Evolutionary conservation across 768 basidiomycete genomes (phyloP).

Genomic region (Termitomyces sp.): DNA sequence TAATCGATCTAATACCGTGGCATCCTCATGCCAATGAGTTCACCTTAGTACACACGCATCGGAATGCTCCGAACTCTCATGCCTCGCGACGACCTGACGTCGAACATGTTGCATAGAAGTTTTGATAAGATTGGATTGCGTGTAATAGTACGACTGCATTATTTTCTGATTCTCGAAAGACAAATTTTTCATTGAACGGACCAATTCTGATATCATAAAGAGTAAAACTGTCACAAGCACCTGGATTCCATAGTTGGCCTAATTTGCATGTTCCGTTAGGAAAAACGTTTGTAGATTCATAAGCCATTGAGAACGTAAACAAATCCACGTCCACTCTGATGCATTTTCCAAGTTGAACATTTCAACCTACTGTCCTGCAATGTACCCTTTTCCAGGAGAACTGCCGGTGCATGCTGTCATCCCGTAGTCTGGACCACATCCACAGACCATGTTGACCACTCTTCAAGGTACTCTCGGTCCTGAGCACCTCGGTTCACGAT

Average conservation of each 20-base stretch:
- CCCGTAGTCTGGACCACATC: constrained; percentile 27
- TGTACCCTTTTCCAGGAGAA: constrained; percentile 38
- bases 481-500: constrained; percentile 31
- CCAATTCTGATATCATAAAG: neutral
- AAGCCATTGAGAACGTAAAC: neutral
- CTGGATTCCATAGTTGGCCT: constrained; percentile 26
- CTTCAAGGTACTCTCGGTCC: constrained; percentile 24
- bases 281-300: constrained; percentile 40
- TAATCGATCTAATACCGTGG: neutral
- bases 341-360: neutral
- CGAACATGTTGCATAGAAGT: constrained; percentile 10
- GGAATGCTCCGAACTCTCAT: neutral
- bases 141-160: constrained; percentile 37
- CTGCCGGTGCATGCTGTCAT: constrained; percentile 33
- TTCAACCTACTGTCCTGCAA: no score
- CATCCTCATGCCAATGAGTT: neutral
- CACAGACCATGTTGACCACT: constrained; percentile 23
- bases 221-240: constrained; percentile 20
- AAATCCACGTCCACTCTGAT: neutral
- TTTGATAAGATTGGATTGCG: constrained; percentile 38
- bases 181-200: neutral
- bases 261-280: constrained; percentile 27
- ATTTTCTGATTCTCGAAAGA: constrained; percentile 37
- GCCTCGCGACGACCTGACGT: neutral
- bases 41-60: neutral